Evolutionary conservation across 108 stramenopile species (phyloP).

Genomic region (Fistulifera solaris): DNA sequence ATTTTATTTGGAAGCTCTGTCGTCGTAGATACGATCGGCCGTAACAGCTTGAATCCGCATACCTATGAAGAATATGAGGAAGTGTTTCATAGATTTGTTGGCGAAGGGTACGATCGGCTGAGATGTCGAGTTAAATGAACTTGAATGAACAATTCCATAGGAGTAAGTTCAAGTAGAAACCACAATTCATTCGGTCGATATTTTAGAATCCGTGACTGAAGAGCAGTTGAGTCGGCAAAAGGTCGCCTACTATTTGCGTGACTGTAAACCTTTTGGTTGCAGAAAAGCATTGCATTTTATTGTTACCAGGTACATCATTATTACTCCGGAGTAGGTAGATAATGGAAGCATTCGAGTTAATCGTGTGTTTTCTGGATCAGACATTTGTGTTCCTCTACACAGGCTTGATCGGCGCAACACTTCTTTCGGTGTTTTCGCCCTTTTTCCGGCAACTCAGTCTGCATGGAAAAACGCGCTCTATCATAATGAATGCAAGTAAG

Average conservation of each 20-base stretch:
- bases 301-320: too few species aligned
- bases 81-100: constrained; percentile 15
- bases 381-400: not conserved
- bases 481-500: not conserved
- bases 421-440: not conserved
- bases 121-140: constrained; percentile 20
- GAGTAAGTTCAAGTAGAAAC: too few species aligned
- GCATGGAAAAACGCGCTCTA: constrained; percentile 7
- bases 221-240: too few species aligned
- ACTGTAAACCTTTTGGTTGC: too few species aligned
- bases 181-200: too few species aligned
- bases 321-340: too few species aligned
- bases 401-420: not conserved
- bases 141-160: too few species aligned
- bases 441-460: constrained; percentile 5
- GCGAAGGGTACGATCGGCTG: constrained; percentile 26
- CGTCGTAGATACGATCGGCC: constrained; percentile 31
- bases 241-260: too few species aligned
- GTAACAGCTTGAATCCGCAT: constrained; percentile 39
- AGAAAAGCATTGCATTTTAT: too few species aligned
- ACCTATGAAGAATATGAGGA: constrained; percentile 4
- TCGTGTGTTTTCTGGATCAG: not conserved
- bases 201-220: too few species aligned
- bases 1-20: constrained; percentile 14
- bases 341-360: too few species aligned